These are phyloP conservation scores for Microdochium trichocladiopsis DNA, from an alignment of 2,329 filamentous ascomycete genomes.

Conservation along the genomic window DNA sequence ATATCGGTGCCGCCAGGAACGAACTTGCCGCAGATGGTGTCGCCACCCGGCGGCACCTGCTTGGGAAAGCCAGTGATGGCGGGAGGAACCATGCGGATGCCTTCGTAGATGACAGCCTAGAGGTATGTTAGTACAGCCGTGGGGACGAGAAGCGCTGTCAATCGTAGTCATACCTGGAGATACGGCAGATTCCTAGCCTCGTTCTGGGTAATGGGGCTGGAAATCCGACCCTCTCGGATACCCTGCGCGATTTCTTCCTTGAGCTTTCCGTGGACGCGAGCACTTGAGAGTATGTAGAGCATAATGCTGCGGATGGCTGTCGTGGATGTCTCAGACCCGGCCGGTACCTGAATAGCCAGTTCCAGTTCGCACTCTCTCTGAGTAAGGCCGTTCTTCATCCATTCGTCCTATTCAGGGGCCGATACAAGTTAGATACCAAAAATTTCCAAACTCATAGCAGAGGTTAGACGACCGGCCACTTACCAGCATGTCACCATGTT, in stretches of 20 bases:
- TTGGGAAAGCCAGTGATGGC: slow-evolving; percentile 13
- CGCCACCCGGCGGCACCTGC: slow-evolving; percentile 14
- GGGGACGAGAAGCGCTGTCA: neutral
- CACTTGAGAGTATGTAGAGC: slow-evolving; percentile 38
- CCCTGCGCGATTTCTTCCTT: slow-evolving; percentile 35
- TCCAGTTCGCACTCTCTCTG: slow-evolving; percentile 32
- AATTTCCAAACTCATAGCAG: too few relatives aligned
- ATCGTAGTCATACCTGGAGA: slow-evolving; percentile 11
- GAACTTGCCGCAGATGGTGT: slow-evolving; percentile 11
- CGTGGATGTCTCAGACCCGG: slow-evolving; percentile 42
- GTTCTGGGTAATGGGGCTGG: slow-evolving; percentile 18
- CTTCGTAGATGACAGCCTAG: slow-evolving; percentile 17
- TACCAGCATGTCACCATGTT: slow-evolving; percentile 13
- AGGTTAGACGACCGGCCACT: neutral
- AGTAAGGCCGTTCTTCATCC: slow-evolving; percentile 34
- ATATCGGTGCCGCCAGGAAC: slow-evolving; percentile 16
- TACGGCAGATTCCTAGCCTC: slow-evolving; percentile 21
- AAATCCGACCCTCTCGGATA: slow-evolving; percentile 16
- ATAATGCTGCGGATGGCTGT: slow-evolving; percentile 40
- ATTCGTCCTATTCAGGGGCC: slow-evolving; percentile 30
- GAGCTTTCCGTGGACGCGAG: slow-evolving; percentile 32
- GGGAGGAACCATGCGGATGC: slow-evolving; percentile 14
- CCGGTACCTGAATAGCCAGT: slow-evolving; percentile 16
- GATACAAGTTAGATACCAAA: too few relatives aligned
- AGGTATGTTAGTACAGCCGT: neutral